Evolutionary conservation across 768 basidiomycete species (phyloP), one percentile per base, ranked within the genome.

Genomic region (Naganishia randhawae): DNA sequence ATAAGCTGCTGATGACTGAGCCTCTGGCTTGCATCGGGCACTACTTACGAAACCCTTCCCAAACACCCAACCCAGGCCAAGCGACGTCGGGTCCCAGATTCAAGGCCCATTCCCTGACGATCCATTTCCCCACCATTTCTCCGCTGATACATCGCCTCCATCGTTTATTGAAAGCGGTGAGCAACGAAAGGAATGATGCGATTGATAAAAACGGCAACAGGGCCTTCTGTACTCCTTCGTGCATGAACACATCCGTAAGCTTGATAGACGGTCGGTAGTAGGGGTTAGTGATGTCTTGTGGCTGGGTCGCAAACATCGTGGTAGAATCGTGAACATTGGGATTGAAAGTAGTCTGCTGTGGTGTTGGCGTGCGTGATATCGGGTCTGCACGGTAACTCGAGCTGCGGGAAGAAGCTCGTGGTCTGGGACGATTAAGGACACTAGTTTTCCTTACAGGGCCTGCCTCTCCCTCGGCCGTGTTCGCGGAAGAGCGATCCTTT

Each of bases 41-140:
- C 0, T 19, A 77, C 78, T 75, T 69, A 79, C 78, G 62, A 50
- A 76, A 77, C 5, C 78, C 78, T 63, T 79, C 78, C 78, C 78
- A 79, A 3, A 79, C 78, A 0, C 75, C 74, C 51, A 79, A 51
- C 50, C 77, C 77, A 10, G 78, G 78, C 78, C 78, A 79, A 32
- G 54, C 71, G 19, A 72, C 73, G 35, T 68, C 62, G 3, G 61
- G 45, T 22, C 72, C 74, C 10, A 76, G 48, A 41, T 61, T 62
- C 17, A 79, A 55, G 4, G 72, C 73, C 78, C 78, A 79, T 48
- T 76, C 75, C 41, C 61, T 37, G 45, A 74, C 48, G 0, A 79
- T 74, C 78, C 78, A 79, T 33, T 73, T 45, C 0, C 78, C 78
- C 1, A 79, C 74, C 17, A 71, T 55, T 63, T 79, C 78, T 4